Evolutionary conservation across 257 asterid genomes (phyloP).

Genomic region (Nicotiana obtusifolia): DNA sequence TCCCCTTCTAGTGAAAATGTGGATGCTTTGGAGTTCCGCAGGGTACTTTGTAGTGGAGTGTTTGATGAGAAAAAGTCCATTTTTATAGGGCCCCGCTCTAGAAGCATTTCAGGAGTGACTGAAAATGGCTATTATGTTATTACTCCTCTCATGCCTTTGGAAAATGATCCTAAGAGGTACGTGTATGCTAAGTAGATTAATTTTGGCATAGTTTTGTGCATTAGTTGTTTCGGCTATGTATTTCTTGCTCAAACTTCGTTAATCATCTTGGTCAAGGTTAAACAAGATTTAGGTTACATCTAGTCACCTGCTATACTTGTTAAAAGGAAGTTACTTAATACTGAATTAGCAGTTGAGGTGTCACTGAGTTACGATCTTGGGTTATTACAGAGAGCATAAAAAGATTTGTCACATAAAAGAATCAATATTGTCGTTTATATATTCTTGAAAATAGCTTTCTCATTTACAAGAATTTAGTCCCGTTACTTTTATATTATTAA

Average conservation of each 20-base stretch:
- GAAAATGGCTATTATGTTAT: conserved; percentile 88
- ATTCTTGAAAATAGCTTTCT: neutral
- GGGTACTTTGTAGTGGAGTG: conserved; percentile 67
- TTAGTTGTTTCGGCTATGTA: neutral
- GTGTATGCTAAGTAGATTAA: neutral
- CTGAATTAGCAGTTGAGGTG: neutral
- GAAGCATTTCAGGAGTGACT: conserved; percentile 96
- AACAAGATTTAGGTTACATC: neutral
- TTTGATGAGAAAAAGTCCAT: conserved; percentile 75
- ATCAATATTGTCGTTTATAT: neutral
- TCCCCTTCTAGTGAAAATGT: conserved; percentile 30
- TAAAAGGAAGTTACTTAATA: neutral
- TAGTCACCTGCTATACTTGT: neutral
- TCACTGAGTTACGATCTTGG: neutral
- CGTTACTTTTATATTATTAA: neutral
- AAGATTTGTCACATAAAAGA: neutral
- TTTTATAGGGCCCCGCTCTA: conserved; percentile 86
- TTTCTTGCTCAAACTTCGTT: neutral
- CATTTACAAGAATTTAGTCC: neutral
- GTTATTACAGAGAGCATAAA: neutral
- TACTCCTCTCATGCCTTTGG: conserved; percentile 70
- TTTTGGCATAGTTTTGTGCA: neutral
- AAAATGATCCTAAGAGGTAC: conserved; percentile 61
- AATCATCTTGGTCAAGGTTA: neutral
- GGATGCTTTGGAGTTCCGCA: conserved; percentile 70